Conservation (phyloP, 1,284 basidiomycete genomes). For the Meira nashicola region DNA sequence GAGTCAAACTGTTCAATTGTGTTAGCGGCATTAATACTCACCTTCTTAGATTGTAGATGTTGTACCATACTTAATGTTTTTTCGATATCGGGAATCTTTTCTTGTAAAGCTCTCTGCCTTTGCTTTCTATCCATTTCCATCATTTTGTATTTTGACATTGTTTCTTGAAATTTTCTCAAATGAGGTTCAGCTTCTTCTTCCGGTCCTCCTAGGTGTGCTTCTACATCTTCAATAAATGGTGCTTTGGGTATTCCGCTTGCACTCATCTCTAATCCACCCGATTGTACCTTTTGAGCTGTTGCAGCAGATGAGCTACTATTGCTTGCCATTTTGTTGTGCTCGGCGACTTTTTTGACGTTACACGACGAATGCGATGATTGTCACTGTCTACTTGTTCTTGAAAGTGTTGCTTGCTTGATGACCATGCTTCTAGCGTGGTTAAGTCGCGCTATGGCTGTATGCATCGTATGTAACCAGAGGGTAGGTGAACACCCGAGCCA, state of each 20-base stretch:
- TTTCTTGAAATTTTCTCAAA: conserved; percentile 81
- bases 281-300: too few species aligned
- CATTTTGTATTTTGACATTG: conserved; percentile 93
- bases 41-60: conserved; percentile 62
- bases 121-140: conserved; percentile 87
- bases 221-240: conserved; percentile 84
- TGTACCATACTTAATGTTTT: conserved; percentile 88
- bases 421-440: too few species aligned
- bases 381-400: too few species aligned
- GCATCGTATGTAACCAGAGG: too few species aligned
- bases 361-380: too few species aligned
- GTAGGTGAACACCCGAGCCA: too few species aligned
- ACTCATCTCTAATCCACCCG: conserved; percentile 56
- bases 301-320: too few species aligned
- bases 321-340: too few species aligned
- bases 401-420: too few species aligned
- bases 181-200: conserved; percentile 74
- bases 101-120: conserved; percentile 72
- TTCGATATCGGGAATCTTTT: conserved; percentile 93
- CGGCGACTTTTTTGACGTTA: too few species aligned
- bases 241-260: conserved; percentile 89
- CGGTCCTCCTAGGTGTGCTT: conserved; percentile 75
- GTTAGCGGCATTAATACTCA: conserved; percentile 52
- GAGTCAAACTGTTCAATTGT: not conserved
- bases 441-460: too few species aligned